Conservation (phyloP, 306 rosid genomes). For the Crotalaria pallida region DNA sequence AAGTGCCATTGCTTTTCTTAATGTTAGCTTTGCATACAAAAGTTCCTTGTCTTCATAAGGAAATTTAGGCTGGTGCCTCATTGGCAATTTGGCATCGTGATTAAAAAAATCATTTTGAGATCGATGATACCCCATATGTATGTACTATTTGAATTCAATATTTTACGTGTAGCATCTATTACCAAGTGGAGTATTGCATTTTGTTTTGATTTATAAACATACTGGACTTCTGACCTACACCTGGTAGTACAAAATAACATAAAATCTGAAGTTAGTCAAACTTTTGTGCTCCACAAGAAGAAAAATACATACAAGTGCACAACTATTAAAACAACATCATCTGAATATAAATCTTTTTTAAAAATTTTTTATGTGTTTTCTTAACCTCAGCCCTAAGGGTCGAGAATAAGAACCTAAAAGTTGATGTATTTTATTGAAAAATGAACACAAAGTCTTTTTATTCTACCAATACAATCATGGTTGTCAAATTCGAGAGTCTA, state of each 20-base stretch:
- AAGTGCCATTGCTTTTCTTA: not conserved
- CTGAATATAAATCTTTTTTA: no score
- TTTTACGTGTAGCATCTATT: not conserved
- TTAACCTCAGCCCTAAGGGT: no score
- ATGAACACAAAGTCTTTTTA: no score
- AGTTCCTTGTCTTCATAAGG: not conserved
- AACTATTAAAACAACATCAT: no score
- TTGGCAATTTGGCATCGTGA: no score
- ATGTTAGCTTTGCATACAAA: not conserved
- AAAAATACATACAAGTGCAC: not conserved
- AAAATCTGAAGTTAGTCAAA: not conserved
- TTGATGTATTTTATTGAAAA: no score
- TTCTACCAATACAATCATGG: no score
- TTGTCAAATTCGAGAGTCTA: no score
- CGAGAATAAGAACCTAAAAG: no score
- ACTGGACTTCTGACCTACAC: conserved; percentile 19
- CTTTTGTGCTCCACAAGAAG: not conserved
- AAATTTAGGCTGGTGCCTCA: conserved; percentile 10
- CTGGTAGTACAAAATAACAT: not conserved
- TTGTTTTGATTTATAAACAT: not conserved
- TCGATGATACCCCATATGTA: no score
- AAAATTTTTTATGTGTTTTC: no score
- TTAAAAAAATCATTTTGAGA: not conserved
- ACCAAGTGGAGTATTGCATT: not conserved
- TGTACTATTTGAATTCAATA: not conserved